These are phyloP conservation scores for Neurospora sp. DNA, from an alignment of 495 filamentous ascomycete genomes.

Conservation along the genomic window DNA sequence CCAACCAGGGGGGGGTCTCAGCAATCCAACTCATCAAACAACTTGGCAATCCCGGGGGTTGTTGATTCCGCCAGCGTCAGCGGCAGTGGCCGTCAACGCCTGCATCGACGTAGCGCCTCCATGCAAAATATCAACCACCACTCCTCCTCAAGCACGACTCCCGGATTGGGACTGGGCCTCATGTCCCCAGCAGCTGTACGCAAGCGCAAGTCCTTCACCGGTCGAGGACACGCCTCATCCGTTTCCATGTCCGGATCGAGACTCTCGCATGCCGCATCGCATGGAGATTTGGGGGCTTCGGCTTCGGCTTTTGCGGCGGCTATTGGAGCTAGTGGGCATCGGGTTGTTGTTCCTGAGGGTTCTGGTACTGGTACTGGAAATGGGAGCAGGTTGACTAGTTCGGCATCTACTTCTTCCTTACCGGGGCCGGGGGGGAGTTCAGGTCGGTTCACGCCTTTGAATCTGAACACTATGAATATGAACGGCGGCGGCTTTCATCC, in stretches of 20 bases:
- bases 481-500: neutral
- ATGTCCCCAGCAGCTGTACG: conserved; percentile 8
- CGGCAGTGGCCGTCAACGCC: conserved; percentile 13
- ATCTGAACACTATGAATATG: neutral
- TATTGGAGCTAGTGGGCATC: neutral
- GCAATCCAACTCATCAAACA: neutral
- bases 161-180: neutral
- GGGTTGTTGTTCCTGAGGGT: neutral
- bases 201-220: conserved; percentile 20
- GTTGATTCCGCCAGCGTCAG: conserved; percentile 11
- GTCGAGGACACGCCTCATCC: neutral
- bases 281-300: neutral
- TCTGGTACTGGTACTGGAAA: neutral
- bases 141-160: conserved; percentile 8
- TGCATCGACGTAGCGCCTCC: conserved; percentile 16
- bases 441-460: neutral
- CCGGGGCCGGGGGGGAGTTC: too few species aligned
- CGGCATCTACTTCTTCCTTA: neutral
- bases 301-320: neutral
- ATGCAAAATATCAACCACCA: conserved; percentile 13
- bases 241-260: neutral
- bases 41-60: neutral
- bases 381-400: neutral
- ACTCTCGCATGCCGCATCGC: neutral
- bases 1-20: neutral